Evolutionary conservation across 2,329 filamentous ascomycete species (phyloP), one percentile per base, ranked within the genome.

Genomic region (Scolecobasidium constrictum): DNA sequence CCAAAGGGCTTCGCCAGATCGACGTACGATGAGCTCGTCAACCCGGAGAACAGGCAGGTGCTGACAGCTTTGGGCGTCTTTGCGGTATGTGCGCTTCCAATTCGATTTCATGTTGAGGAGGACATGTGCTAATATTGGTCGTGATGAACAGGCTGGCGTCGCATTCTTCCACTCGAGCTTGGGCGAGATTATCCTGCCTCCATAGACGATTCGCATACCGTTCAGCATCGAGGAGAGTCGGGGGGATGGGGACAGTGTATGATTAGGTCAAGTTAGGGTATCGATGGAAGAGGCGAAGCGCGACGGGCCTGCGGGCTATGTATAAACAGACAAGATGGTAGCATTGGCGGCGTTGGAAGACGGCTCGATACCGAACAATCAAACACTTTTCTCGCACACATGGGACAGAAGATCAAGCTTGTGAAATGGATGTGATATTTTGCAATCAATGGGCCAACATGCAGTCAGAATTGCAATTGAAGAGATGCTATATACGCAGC

Each of bases 131-230:
- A 23, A 22, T 19, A 9, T 5, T 15, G 34, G 34, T 36, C 16
- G 15, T 4, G n/a, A 5, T 3, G 17, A 43, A 26, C 43, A 72
- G 69, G 61, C 66, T 40, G 68, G 68, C 46, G 68, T 73, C 28
- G 62, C 68, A 5, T 73, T 73, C 52, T 51, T 73, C 35, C 63
- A 68, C 53, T 71, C 67, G 56, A 70, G 66, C 59, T 72, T 67
- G 66, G 65, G 63, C 49, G 69, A 73, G 58, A 58, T 70, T 42
- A 54, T 73, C 4, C 56, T 70, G 7, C 67, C 69, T 13, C 39
- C 39, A 26, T 46, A 46, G 23, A 45, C 39, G n/a, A 31, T 31
- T 7, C 26, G 26, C 26, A 31, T 31, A n/a, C 9, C 9, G 26
- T 7, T 31, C 26, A 31, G 9, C 26, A 31, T 31, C 9, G 9